Conservation (phyloP, 2,329 filamentous ascomycete genomes). For the Xylaria sp. region DNA sequence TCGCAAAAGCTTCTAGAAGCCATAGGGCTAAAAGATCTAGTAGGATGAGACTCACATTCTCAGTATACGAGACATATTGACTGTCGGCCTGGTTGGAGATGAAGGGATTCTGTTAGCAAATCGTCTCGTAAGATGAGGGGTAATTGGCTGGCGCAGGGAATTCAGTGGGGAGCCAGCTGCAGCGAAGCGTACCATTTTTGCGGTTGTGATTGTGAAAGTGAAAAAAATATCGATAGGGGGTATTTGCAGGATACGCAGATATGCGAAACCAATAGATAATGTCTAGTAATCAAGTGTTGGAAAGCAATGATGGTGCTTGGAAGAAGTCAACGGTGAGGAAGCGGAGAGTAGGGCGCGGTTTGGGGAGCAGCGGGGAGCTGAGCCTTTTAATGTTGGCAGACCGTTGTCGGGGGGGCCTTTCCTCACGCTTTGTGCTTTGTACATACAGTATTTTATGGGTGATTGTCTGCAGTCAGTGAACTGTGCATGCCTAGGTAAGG, state of each 20-base stretch:
- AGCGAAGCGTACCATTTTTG: constrained; percentile 46
- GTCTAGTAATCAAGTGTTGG: constrained; percentile 9
- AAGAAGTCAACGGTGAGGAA: constrained; percentile 20
- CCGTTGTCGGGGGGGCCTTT: constrained; percentile 20
- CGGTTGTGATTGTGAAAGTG: constrained; percentile 36
- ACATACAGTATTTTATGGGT: background rate
- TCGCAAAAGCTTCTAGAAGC: constrained; percentile 9
- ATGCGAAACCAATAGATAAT: background rate
- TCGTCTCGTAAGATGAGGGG: constrained; percentile 48
- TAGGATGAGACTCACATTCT: constrained; percentile 44
- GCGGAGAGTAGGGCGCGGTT: constrained; percentile 4
- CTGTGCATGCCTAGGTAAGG: background rate
- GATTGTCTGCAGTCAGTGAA: background rate
- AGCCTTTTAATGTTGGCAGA: constrained; percentile 31
- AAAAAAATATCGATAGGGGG: constrained; percentile 30
- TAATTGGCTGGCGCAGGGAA: constrained; percentile 44
- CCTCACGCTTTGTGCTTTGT: background rate
- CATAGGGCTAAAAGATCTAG: constrained; percentile 31
- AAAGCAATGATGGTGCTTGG: constrained; percentile 16
- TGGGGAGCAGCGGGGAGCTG: constrained; percentile 24
- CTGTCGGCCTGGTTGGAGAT: constrained; percentile 52
- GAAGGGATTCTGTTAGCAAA: constrained; percentile 49
- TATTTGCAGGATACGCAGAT: constrained; percentile 3
- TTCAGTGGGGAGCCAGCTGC: constrained; percentile 43
- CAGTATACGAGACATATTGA: constrained; percentile 48